Conservation (phyloP, 140 eudicot species). For the Senecio squalidus region DNA sequence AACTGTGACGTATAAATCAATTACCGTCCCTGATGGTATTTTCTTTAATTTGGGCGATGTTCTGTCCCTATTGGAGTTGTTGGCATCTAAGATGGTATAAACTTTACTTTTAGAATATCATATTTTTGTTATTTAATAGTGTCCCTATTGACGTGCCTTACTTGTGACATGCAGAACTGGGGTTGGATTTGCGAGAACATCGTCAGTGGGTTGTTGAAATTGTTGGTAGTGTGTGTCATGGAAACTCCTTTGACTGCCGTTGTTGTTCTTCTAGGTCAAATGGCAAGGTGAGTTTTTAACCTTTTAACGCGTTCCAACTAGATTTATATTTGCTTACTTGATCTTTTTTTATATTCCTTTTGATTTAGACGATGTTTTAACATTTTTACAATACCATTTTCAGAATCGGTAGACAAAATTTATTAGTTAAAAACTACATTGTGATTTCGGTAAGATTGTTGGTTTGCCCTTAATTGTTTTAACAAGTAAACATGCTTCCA, state of each 20-base stretch:
- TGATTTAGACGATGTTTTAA: background rate
- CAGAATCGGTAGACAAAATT: background rate
- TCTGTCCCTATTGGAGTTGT: slow-evolving; percentile 65
- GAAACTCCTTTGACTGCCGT: slow-evolving; percentile 44
- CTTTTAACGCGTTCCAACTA: background rate
- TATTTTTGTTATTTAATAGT: too few species aligned
- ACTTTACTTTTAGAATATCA: background rate
- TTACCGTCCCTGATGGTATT: slow-evolving; percentile 18
- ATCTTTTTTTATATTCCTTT: background rate
- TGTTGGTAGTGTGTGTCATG: slow-evolving; percentile 32
- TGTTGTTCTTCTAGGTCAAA: slow-evolving; percentile 60
- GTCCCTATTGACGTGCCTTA: background rate
- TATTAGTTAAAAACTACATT: background rate
- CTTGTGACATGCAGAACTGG: slow-evolving; percentile 52
- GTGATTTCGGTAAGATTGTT: background rate
- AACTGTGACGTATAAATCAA: slow-evolving; percentile 3
- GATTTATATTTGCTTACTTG: background rate
- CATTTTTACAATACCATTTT: background rate
- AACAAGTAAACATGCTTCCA: too few species aligned
- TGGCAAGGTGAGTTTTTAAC: slow-evolving; percentile 51
- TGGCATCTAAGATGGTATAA: slow-evolving; percentile 68
- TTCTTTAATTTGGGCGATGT: slow-evolving; percentile 42
- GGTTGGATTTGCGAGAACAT: slow-evolving; percentile 55
- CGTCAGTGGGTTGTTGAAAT: slow-evolving; percentile 28
- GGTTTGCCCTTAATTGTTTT: too few species aligned